phyloP scores from a whole-genome alignment of 768 basidiomycete species.

The Mycena polygramma region DNA sequence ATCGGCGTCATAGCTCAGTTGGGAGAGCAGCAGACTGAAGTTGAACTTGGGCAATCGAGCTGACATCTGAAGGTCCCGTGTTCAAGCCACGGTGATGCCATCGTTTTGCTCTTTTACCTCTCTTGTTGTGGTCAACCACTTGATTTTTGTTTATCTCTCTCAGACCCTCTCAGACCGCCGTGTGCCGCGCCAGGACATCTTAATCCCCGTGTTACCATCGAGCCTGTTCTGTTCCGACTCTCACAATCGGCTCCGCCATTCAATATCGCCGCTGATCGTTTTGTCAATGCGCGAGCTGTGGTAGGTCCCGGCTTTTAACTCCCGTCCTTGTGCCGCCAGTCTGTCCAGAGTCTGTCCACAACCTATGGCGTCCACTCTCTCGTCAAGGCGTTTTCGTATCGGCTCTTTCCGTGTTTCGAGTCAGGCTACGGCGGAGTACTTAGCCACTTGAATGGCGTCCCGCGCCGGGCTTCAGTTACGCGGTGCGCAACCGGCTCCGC shows the following conservation, averaged over 20 bases:
- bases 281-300: not conserved
- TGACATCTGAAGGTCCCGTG: constrained; percentile 26
- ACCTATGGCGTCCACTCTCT: not conserved
- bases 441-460: too few relatives aligned
- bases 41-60: not conserved
- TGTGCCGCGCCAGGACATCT: too few relatives aligned
- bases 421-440: too few relatives aligned
- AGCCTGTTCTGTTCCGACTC: not conserved
- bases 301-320: not conserved
- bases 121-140: too few relatives aligned
- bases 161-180: too few relatives aligned
- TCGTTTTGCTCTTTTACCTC: not conserved
- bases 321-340: too few relatives aligned
- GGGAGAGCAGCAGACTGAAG: constrained; percentile 37
- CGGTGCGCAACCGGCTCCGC: too few relatives aligned
- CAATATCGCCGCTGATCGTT: not conserved
- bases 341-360: not conserved
- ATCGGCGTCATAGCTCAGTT: constrained; percentile 34
- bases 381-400: too few relatives aligned
- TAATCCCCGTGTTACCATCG: too few relatives aligned
- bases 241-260: not conserved
- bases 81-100: constrained; percentile 29
- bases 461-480: too few relatives aligned
- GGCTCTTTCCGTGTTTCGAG: too few relatives aligned
- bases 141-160: too few relatives aligned